Conservation (phyloP, 23 red algal genomes). For the Cyanidiococcus yangmingshanensis region DNA sequence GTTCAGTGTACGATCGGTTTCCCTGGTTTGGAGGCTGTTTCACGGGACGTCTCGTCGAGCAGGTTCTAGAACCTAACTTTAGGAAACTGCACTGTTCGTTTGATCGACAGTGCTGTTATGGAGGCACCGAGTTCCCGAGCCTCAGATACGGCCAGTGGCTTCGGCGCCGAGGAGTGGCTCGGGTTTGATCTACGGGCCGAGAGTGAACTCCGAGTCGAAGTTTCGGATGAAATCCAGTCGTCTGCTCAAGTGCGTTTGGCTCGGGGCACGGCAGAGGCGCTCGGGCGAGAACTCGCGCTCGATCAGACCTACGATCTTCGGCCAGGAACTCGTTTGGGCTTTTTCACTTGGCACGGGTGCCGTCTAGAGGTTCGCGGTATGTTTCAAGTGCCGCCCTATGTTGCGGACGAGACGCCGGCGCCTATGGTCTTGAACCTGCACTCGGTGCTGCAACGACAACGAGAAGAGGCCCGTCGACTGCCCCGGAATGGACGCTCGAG, state of each 20-base stretch:
- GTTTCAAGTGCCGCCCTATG: slow-evolving; percentile 54
- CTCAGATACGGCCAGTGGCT: neutral
- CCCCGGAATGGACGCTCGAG: neutral
- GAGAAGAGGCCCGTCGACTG: slow-evolving; percentile 10
- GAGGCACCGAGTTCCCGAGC: neutral
- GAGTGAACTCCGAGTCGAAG: slow-evolving; percentile 78
- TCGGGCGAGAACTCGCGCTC: slow-evolving; percentile 64
- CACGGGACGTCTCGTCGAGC: no score
- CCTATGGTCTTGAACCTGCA: slow-evolving; percentile 56
- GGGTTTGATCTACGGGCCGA: slow-evolving; percentile 14
- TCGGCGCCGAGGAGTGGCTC: neutral
- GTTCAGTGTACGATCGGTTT: no score
- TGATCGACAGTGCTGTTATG: neutral
- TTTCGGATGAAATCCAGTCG: slow-evolving; percentile 30
- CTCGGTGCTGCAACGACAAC: slow-evolving; percentile 49
- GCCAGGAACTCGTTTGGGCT: slow-evolving; percentile 37
- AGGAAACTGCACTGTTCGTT: no score
- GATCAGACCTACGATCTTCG: slow-evolving; percentile 29
- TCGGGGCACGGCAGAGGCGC: slow-evolving; percentile 66
- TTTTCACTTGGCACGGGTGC: slow-evolving; percentile 91
- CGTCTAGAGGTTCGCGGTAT: slow-evolving; percentile 35
- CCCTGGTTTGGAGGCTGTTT: no score
- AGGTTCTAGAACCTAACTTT: no score
- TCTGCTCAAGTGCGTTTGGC: slow-evolving; percentile 36
- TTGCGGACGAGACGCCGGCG: slow-evolving; percentile 78